phyloP scores from a whole-genome alignment of 2,329 filamentous ascomycete species.

The Paecilomyces dactylethromorphus region DNA sequence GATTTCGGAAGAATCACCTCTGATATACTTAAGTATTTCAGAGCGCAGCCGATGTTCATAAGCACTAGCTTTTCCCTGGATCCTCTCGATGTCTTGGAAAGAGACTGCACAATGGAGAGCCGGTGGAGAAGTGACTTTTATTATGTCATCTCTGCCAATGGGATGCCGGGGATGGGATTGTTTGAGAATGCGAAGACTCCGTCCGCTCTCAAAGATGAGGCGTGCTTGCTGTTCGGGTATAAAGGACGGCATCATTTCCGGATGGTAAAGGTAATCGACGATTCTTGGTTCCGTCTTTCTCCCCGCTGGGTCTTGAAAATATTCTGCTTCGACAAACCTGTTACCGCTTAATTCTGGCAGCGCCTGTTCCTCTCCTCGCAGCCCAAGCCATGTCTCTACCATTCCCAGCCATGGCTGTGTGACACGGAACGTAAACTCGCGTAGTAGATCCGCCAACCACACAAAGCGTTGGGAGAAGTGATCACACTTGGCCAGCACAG shows the following conservation, averaged over 20 bases:
- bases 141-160: slow-evolving; percentile 49
- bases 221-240: slow-evolving; percentile 63
- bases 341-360: slow-evolving; percentile 45
- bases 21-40: slow-evolving; percentile 33
- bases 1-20: slow-evolving; percentile 19
- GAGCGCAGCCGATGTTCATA: slow-evolving; percentile 29
- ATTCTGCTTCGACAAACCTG: slow-evolving; percentile 56
- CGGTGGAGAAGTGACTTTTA: slow-evolving; percentile 47
- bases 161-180: slow-evolving; percentile 65
- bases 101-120: slow-evolving; percentile 62
- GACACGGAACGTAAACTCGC: slow-evolving; percentile 59
- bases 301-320: slow-evolving; percentile 54
- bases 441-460: slow-evolving; percentile 57
- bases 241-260: slow-evolving; percentile 62
- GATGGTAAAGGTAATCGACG: slow-evolving; percentile 48
- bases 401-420: slow-evolving; percentile 62
- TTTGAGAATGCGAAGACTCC: slow-evolving; percentile 66
- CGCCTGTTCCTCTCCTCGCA: slow-evolving; percentile 52
- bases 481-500: slow-evolving; percentile 57
- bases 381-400: slow-evolving; percentile 68
- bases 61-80: slow-evolving; percentile 54
- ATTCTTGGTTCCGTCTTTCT: slow-evolving; percentile 55
- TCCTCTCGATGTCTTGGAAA: slow-evolving; percentile 60
- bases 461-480: slow-evolving; percentile 57
- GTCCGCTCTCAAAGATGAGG: slow-evolving; percentile 71